Base-by-base conservation (phyloP, 129 eudicot species). In the Saussurea involucrata region DNA sequence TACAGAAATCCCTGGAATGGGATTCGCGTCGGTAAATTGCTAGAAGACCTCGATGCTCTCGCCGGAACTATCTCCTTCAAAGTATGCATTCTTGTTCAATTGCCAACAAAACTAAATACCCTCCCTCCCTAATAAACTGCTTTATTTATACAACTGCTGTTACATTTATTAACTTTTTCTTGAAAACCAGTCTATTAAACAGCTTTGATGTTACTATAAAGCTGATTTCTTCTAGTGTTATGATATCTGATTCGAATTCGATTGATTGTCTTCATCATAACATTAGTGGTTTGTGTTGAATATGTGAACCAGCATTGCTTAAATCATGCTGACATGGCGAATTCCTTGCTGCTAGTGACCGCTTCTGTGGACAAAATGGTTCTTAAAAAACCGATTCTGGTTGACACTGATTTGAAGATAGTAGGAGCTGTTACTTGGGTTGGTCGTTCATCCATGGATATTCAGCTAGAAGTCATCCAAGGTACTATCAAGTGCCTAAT, bases 291-390 rank as follows among this genome's bases (percentile, higher is more conserved):
- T 78, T 71, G 53, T 64, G 12, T 67, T 27, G 67, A 21, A 60
- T 65, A 24, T 71, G 68, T 64, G 73, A 69, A 69, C 68, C 97
- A 94, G 98, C 98, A 94, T 68, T 91, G 97, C 82, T 89, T 82
- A n/a, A 73, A 83, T 77, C 83, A 87, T 76, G 89, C 83, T 57
- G 74, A 86, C 75, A 89, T 82, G 69, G 88, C 86, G 25, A 85
- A 90, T 24, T 87, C 98, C 12, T 64, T 91, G 68, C 61, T 94
- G 83, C 83, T 94, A 49, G 98, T 94, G 44, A 94, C 97, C 31
- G 98, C 98, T 75, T 94, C 97, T 37, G 98, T 91, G 78, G 98
- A 94, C 85, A 94, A 77, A 85, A 91, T 91, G 86, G 92, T 91
- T 28, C 84, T 94, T n/a, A 94, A 84, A 70, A 88, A 86, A 65